phyloP scores from a whole-genome alignment of 257 asterid genomes.

The Scutellaria baicalensis region DNA sequence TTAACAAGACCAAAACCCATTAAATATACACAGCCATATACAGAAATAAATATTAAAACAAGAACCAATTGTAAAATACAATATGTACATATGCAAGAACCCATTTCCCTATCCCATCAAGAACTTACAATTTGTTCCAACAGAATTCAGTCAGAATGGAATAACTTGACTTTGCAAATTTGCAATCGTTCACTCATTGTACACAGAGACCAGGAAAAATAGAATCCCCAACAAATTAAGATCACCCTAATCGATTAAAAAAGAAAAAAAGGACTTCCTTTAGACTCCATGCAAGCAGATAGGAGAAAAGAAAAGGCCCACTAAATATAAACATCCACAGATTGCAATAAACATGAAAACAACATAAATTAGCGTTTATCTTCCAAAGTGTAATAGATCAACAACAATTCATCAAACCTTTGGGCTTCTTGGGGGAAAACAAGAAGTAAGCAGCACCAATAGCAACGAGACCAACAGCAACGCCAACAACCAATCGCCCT shows the following conservation, averaged over 20 bases:
- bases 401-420: conserved; percentile 36
- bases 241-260: neutral
- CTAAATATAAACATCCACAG: neutral
- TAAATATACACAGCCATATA: too few species aligned
- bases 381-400: neutral
- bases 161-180: too few species aligned
- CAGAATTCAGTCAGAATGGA: neutral
- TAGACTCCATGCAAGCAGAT: conserved; percentile 15
- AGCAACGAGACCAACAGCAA: conserved; percentile 56
- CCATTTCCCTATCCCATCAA: neutral
- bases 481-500: conserved; percentile 54
- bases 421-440: conserved; percentile 62
- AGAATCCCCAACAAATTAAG: conserved; percentile 2
- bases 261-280: neutral
- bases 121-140: neutral
- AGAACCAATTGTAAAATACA: too few species aligned
- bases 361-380: neutral
- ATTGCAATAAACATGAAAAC: neutral
- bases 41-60: too few species aligned
- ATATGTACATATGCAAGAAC: neutral
- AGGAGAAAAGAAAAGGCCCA: neutral
- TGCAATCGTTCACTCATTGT: too few species aligned
- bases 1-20: too few species aligned
- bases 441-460: conserved; percentile 55
- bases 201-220: neutral